Evolutionary conservation across 2,329 filamentous ascomycete species (phyloP), one percentile per base, ranked within the genome.

Genomic region (Domatiomyces globalis): DNA sequence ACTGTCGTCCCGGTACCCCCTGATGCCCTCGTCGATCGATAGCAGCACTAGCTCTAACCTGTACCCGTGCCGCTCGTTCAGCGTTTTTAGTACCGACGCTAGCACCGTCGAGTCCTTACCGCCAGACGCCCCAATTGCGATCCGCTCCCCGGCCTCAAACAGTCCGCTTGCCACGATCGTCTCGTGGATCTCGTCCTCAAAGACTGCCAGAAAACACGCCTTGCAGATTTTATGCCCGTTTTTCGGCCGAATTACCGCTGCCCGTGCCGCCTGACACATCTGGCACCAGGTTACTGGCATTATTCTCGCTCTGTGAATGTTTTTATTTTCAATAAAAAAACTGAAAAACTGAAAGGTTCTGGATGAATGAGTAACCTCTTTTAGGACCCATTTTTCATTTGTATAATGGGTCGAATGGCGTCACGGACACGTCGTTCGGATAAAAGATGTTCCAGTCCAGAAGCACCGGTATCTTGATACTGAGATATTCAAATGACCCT

Each of bases 31-130:
- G 60, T 98, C 92, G 61, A 98, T 90, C 55, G 86, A 94, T 43
- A 98, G 75, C 0, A 98, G 74, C 0, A 94, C 78, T 2, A 98
- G 76, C 44, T 96, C 80, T 4, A 98, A 72, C 1, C 84, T 86
- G 66, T 96, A 96, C 58, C 83, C 74, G 65, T 95, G 80, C 45
- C 89, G 80, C 65, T 94, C 87, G 61, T 98, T 96, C 2, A 98
- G 73, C 0, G 88, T 95, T 67, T 95, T 95, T 49, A 98, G 76
- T 0, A 98, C 89, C 0, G 88, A 94, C 4, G 92, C 92, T 9
- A 98, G 76, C 0, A 98, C 92, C 0, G 92, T 98, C 49, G 88
- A 95, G 67, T 98, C 92, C 70, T 98, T 98, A 61, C 92, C 92
- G 51, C 92, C 92, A 1, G 89, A 95, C 47, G 94, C 92, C 44